Conservation (phyloP, 768 basidiomycete species). For the Psilocybe tampanensis region DNA sequence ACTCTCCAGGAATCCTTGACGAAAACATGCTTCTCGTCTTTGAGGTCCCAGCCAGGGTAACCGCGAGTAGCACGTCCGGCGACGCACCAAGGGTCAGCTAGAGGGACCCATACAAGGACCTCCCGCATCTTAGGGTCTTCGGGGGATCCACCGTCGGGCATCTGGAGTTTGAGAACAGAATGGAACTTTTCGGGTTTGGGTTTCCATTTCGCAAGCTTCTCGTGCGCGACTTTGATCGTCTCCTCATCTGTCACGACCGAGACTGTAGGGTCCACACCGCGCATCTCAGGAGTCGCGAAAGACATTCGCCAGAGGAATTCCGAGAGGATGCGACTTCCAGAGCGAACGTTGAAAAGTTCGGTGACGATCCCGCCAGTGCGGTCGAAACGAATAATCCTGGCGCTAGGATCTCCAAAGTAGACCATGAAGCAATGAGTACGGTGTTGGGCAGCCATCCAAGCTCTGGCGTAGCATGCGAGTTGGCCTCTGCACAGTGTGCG, state of each 20-base stretch:
- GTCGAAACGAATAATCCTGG: not conserved
- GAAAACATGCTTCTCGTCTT: conserved; percentile 18
- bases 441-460: not conserved
- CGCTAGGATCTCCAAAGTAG: not conserved
- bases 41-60: conserved; percentile 13
- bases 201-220: not conserved
- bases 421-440: not conserved
- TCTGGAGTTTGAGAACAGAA: not conserved
- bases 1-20: not conserved
- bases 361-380: not conserved
- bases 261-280: conserved; percentile 1
- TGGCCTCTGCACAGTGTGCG: not conserved
- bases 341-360: not conserved
- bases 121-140: not conserved
- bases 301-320: not conserved
- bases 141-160: not conserved
- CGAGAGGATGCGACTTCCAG: not conserved
- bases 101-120: not conserved
- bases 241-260: too few relatives aligned
- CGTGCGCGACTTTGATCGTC: not conserved
- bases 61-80: conserved; percentile 23
- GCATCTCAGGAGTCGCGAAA: not conserved
- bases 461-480: not conserved
- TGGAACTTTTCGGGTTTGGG: not conserved
- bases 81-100: not conserved